Conservation (phyloP, 2,329 filamentous ascomycete genomes). For the Aspergillus nomiae region DNA sequence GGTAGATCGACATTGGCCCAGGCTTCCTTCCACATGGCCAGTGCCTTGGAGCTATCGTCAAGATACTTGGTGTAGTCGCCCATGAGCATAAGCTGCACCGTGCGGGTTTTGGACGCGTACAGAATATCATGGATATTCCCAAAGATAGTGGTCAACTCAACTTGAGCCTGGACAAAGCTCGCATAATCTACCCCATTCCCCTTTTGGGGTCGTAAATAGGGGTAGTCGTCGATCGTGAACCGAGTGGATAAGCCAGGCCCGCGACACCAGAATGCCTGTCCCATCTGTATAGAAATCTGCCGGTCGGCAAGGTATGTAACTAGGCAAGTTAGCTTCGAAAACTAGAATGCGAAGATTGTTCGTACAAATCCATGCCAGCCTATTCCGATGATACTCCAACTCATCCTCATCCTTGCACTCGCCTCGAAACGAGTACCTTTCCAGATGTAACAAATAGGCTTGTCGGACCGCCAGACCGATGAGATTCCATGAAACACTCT, state of each 20-base stretch:
- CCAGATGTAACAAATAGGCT: conserved; percentile 24
- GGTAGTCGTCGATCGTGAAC: conserved; percentile 20
- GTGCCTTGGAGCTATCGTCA: conserved; percentile 5
- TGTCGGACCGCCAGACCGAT: conserved; percentile 26
- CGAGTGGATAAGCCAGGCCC: conserved; percentile 16
- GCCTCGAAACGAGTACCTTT: conserved; percentile 19
- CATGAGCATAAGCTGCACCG: not conserved
- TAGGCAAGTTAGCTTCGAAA: not conserved
- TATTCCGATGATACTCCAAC: conserved; percentile 1
- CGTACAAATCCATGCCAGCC: conserved; percentile 17
- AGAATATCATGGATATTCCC: conserved; percentile 5
- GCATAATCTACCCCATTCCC: conserved; percentile 3
- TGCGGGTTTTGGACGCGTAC: conserved; percentile 6
- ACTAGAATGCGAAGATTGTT: not conserved
- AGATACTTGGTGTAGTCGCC: conserved; percentile 9
- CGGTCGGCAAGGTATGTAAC: conserved; percentile 18
- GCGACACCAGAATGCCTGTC: conserved; percentile 20
- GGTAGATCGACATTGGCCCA: conserved; percentile 1
- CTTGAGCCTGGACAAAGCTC: conserved; percentile 3
- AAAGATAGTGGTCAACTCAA: conserved; percentile 8
- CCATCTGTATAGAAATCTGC: conserved; percentile 21
- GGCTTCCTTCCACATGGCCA: conserved; percentile 5
- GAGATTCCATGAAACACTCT: conserved; percentile 26
- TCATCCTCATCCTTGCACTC: not conserved
- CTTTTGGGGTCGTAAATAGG: conserved; percentile 4